These are phyloP conservation scores for Macrophomina tecta DNA, from an alignment of 2,329 filamentous ascomycete species.

Conservation along the genomic window DNA sequence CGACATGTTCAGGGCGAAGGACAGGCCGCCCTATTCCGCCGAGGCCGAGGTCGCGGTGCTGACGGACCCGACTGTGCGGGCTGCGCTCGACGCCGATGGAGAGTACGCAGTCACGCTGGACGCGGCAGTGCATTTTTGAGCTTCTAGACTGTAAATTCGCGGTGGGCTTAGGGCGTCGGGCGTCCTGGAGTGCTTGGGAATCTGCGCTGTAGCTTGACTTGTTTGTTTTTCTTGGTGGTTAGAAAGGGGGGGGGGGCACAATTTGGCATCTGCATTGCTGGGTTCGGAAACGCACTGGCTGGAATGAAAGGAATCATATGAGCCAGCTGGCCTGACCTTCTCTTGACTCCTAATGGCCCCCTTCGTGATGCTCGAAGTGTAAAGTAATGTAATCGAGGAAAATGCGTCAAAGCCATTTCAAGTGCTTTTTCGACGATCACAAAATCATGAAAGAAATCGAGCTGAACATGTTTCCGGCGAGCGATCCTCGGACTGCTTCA, in stretches of 20 bases:
- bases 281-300: not conserved
- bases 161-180: not conserved
- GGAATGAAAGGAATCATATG: not conserved
- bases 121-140: not conserved
- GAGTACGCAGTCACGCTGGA: not conserved
- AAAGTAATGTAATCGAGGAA: not conserved
- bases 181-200: not conserved
- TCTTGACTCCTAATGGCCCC: not conserved
- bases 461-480: not conserved
- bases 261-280: not conserved
- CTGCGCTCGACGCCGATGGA: not conserved
- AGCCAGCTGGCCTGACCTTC: not conserved
- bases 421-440: not conserved
- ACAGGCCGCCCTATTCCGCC: slow-evolving; percentile 26
- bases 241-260: too few species aligned
- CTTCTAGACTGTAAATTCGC: not conserved
- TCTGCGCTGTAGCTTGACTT: not conserved
- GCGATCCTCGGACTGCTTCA: not conserved
- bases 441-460: not conserved
- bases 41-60: slow-evolving; percentile 26
- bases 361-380: not conserved
- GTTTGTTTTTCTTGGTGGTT: not conserved
- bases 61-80: slow-evolving; percentile 19
- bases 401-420: not conserved
- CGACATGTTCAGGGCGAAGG: slow-evolving; percentile 28